Conservation (phyloP, 352 stramenopile species). For the Lagenidium giganteum region DNA sequence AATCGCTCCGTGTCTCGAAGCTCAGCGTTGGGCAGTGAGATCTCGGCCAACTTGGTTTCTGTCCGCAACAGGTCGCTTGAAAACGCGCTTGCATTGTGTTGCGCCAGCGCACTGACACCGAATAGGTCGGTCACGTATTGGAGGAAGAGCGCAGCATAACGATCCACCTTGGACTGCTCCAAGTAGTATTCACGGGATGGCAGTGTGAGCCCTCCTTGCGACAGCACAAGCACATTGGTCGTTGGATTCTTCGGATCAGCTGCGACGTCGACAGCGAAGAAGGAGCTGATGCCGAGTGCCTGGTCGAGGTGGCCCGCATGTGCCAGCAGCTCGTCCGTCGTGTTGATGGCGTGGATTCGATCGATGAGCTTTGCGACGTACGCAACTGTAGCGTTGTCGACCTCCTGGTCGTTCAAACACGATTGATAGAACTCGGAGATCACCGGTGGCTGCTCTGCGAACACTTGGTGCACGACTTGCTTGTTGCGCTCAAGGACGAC, state of each 20-base stretch:
- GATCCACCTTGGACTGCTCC: slow-evolving; percentile 29
- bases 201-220: slow-evolving; percentile 55
- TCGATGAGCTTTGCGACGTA: slow-evolving; percentile 33
- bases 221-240: slow-evolving; percentile 38
- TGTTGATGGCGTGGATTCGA: slow-evolving; percentile 29
- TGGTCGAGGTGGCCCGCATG: slow-evolving; percentile 39
- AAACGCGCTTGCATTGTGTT: slow-evolving; percentile 31
- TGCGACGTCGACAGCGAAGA: slow-evolving; percentile 42
- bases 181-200: slow-evolving; percentile 60
- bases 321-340: slow-evolving; percentile 33
- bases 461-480: slow-evolving; percentile 40
- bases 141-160: slow-evolving; percentile 32
- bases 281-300: slow-evolving; percentile 34
- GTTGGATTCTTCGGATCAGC: slow-evolving; percentile 40
- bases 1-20: slow-evolving; percentile 80
- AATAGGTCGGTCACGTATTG: slow-evolving; percentile 46
- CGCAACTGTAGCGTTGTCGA: slow-evolving; percentile 31
- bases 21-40: slow-evolving; percentile 84
- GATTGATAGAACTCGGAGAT: slow-evolving; percentile 56
- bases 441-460: slow-evolving; percentile 41
- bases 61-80: slow-evolving; percentile 39
- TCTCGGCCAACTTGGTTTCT: slow-evolving; percentile 75
- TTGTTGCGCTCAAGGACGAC: slow-evolving; percentile 45
- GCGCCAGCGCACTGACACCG: slow-evolving; percentile 25
- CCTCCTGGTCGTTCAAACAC: slow-evolving; percentile 34